Base-by-base conservation (phyloP, 495 filamentous ascomycete species). In the Xylona heveae region DNA sequence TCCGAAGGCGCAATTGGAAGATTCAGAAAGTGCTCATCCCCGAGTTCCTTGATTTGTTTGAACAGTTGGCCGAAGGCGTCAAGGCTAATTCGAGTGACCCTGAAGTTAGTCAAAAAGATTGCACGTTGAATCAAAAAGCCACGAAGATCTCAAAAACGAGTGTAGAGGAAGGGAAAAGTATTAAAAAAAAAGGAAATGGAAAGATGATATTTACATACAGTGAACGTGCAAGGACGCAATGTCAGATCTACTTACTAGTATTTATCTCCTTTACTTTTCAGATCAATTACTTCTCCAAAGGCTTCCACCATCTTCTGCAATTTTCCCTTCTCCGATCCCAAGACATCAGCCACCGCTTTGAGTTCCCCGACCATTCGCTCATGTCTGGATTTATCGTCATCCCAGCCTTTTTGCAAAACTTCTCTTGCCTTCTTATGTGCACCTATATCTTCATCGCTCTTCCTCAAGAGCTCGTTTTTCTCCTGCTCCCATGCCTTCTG, bases 1-100 rank as follows among this genome's bases (percentile, higher is more conserved):
- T 60, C 50, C 29, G 66, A 59, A 24, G 66, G 62, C 33, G 60
- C 57, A 41, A 66, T 62, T 12, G 66, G 64, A 19, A 71, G 54
- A 43, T 66, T 60, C 34, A 52, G 50, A 41, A 71, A 71, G 40
- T 64, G 59, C 24, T 68, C 64, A 31, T 59, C 53, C 22, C 64
- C 64, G 23, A 74, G 55, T 33, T 67, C 56, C 36, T 62, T 42
- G 41, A 74, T 74, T 42, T 69, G 58, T 38, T 55, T 58, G 20
- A 58, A 54, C 26, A 74, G 61, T 39, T 66, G 55, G 23, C 44
- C 52, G 52, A 74, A 74, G 19, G 64, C 59, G 42, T 71, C 67
- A 38, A 59, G 47, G 53, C 66, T 73, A 57, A 42, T 7, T 8
- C 31, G 24, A 38, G 15, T 3, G 8, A 13, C 8, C 14, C 28